Evolutionary conservation across 169 alveolate genomes (phyloP).

Genomic region (Plasmodium inui): DNA sequence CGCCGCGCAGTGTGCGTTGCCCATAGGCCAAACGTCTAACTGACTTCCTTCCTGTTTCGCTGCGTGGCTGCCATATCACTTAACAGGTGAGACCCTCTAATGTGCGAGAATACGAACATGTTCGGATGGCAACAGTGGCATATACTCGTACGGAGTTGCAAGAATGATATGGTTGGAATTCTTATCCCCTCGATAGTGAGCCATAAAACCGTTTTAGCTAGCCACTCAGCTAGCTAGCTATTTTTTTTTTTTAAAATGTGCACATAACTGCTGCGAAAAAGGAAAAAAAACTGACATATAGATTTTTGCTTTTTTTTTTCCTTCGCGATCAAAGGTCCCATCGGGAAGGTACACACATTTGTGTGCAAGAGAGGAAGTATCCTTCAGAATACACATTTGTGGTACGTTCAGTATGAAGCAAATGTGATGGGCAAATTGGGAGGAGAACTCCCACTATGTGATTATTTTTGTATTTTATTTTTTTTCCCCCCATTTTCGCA

Average conservation of each 20-base stretch:
- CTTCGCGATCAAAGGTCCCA: background rate
- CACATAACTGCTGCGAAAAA: no score
- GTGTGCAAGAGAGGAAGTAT: background rate
- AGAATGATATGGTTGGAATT: background rate
- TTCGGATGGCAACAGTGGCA: background rate
- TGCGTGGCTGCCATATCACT: background rate
- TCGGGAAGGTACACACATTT: background rate
- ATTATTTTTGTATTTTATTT: background rate
- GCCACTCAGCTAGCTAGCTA: background rate
- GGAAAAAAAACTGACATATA: no score
- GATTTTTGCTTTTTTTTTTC: slow-evolving; percentile 6
- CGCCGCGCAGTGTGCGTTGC: background rate
- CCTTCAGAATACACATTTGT: background rate
- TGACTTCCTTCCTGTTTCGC: background rate
- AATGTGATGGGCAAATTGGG: background rate
- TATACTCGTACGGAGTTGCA: background rate
- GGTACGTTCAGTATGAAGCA: background rate
- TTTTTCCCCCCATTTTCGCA: background rate
- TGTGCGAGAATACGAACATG: background rate
- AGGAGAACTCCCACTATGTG: background rate
- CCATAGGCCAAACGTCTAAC: background rate
- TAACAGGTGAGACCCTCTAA: background rate
- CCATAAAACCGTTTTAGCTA: slow-evolving; percentile 8
- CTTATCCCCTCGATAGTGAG: background rate
- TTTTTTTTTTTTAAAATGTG: slow-evolving; percentile 1